Evolutionary conservation across 306 rosid genomes (phyloP), one percentile per base, ranked within the genome.

Genomic region (Citrullus colocynthis): DNA sequence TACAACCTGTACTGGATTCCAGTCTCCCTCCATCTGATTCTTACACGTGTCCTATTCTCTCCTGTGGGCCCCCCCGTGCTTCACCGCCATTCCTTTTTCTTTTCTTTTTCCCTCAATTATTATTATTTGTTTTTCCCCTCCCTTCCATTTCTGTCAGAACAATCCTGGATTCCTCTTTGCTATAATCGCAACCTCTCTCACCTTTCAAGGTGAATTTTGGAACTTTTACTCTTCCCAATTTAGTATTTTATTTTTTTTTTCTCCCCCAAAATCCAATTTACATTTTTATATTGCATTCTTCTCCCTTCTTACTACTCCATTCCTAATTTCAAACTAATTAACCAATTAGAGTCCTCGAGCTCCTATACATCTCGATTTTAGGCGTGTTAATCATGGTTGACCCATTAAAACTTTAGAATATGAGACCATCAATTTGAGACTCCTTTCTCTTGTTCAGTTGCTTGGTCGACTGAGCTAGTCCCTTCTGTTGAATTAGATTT

Each of bases 1-100:
- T 60, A 59, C 76, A 52, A 69, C 73, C 83, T 81, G 83, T 79
- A 61, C 13, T 48, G 32, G 82, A 75, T 28, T 73, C 87, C 79
- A 28, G 67, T 18, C n/a, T 10, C 4, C 17, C 49, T 48, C 75
- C 78, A 7, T 79, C 30, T 32, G 80, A 66, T 24, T 6, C 12
- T 20, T 57, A 60, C 83, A 79, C 83, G 87, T 78, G 81, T 49
- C 16, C 18, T 16, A 32, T 54, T 39, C 41, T 9, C 7, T 18
- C 24, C 20, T 45, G 67, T 78, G 81, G 76, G 76, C 39, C 76
- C 42, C 81, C 0, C n/a, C n/a, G 28, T 16, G 37, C 55, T 44
- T 28, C 32, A 70, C 55, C 54, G 41, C 71, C 71, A 21, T 20
- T 69, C 6, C 3, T 20, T 69, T 69, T 36, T 7, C n/a, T 57